Evolutionary conservation across 495 filamentous ascomycete genomes (phyloP), one percentile per base, ranked within the genome.

Genomic region (Viridothelium virens): DNA sequence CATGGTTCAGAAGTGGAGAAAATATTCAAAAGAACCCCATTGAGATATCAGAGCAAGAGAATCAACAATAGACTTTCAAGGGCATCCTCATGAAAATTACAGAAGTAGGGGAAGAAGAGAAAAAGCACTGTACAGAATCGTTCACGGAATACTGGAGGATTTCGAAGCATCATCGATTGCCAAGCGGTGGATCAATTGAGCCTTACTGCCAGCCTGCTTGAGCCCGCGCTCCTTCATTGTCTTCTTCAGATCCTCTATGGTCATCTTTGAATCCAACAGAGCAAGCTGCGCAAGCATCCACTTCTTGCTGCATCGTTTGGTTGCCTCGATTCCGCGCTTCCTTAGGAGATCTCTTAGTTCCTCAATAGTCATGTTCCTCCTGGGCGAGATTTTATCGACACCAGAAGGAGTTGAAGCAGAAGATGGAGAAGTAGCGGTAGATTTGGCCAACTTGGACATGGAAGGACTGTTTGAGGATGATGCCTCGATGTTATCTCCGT

Each of bases 291-390:
- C 33, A 9, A 59, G 53, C 53, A 59, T 59, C 25, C 10, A n/a
- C 31, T 59, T 59, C 53, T 36, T 59, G 53, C 25, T 10, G 7
- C 25, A 34, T 34, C 31, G 18, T 7, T 18, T 4, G 6, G 11
- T 33, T 34, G 14, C 53, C n/a, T 10, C 7, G 31, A 59, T 18
- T 36, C 53, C 39, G 61, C 70, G 70, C 62, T 66, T 59, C 18
- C 12, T 16, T 18, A 70, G 64, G 4, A 72, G 68, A 16, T 33
- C 62, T 10, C 46, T 64, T 18, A 70, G 66, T 61, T 72, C 70
- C 5, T 41, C 56, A n/a, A 1, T 31, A 12, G 66, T 56, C 50
- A 72, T 46, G 53, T 66, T 46, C 50, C 66, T 70, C 38, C 70
- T 68, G 14, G 68, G 63, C 39, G 53, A 59, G 53, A 59, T 59